These are phyloP conservation scores for Ammopiptanthus mongolicus DNA, from an alignment of 306 rosid species.

Conservation along the genomic window DNA sequence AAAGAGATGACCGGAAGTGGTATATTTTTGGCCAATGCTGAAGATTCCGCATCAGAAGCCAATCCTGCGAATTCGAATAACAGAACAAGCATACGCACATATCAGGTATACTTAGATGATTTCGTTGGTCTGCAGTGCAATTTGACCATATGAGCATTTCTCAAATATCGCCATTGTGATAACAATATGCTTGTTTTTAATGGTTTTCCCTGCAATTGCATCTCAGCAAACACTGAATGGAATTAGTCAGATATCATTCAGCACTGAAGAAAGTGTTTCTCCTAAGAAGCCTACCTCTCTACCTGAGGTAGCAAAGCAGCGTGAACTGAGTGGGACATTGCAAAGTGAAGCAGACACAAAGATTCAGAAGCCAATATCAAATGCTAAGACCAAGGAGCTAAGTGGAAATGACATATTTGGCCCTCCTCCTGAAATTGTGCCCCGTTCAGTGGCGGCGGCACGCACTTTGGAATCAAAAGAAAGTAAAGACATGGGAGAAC, in stretches of 20 bases:
- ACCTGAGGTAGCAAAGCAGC: constrained; percentile 96
- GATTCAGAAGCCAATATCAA: constrained; percentile 59
- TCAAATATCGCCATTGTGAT: not conserved
- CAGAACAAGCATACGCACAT: constrained; percentile 59
- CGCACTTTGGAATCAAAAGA: constrained; percentile 53
- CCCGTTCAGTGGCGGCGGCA: constrained; percentile 51
- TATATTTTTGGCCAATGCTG: constrained; percentile 53
- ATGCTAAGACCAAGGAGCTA: constrained; percentile 83
- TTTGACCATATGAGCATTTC: not conserved
- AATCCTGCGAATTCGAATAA: constrained; percentile 38
- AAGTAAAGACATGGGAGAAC: constrained; percentile 72
- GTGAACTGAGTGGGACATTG: constrained; percentile 86
- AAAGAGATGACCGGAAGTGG: constrained; percentile 87
- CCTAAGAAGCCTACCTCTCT: constrained; percentile 72
- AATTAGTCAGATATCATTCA: constrained; percentile 90
- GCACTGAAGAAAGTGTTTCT: constrained; percentile 61
- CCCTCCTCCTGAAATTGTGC: constrained; percentile 74
- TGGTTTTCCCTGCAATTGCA: constrained; percentile 10
- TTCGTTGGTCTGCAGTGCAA: not conserved
- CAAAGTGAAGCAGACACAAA: constrained; percentile 54
- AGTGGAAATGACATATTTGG: constrained; percentile 91
- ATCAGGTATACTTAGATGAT: constrained; percentile 46
- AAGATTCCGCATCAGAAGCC: constrained; percentile 43
- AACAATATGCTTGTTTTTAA: not conserved
- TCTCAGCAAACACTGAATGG: constrained; percentile 70